phyloP scores from a whole-genome alignment of 2,329 filamentous ascomycete genomes.

The Aureobasidium sp. region DNA sequence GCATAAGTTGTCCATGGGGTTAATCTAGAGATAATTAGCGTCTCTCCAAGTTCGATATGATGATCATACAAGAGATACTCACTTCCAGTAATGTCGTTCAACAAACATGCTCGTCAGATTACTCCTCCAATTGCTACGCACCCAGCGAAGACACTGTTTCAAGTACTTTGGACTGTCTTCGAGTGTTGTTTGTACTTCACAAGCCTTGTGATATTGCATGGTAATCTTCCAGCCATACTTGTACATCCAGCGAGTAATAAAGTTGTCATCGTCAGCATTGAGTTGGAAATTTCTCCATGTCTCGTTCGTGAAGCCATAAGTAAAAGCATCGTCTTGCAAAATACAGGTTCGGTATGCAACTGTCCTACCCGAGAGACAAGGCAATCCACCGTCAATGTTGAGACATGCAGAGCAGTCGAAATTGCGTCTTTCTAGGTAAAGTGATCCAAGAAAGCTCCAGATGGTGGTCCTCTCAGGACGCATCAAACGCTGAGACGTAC shows the following conservation, averaged over 20 bases:
- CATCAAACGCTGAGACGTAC: constrained; percentile 88
- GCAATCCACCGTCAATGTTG: constrained; percentile 95
- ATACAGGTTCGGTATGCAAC: constrained; percentile 94
- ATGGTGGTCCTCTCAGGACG: constrained; percentile 70
- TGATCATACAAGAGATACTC: constrained; percentile 48
- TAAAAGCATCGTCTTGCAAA: constrained; percentile 85
- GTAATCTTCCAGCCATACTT: constrained; percentile 93
- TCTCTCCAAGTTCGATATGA: not conserved
- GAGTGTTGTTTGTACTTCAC: constrained; percentile 92
- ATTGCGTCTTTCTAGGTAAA: constrained; percentile 94
- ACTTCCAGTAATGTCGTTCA: constrained; percentile 89
- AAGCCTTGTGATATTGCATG: constrained; percentile 93
- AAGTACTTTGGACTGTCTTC: constrained; percentile 91
- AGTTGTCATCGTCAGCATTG: constrained; percentile 98
- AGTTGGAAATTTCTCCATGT: constrained; percentile 89
- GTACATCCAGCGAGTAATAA: constrained; percentile 96
- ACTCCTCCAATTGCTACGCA: constrained; percentile 97
- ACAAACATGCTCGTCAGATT: constrained; percentile 91
- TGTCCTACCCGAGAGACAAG: constrained; percentile 95
- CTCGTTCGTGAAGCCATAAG: constrained; percentile 91
- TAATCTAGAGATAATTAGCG: constrained; percentile 61
- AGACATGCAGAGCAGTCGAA: constrained; percentile 98
- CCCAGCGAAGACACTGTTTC: constrained; percentile 95
- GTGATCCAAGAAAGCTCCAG: constrained; percentile 91
- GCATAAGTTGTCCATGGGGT: constrained; percentile 96